These are phyloP conservation scores for Metarhizium humberi DNA, from an alignment of 2,329 filamentous ascomycete genomes.

Conservation along the genomic window DNA sequence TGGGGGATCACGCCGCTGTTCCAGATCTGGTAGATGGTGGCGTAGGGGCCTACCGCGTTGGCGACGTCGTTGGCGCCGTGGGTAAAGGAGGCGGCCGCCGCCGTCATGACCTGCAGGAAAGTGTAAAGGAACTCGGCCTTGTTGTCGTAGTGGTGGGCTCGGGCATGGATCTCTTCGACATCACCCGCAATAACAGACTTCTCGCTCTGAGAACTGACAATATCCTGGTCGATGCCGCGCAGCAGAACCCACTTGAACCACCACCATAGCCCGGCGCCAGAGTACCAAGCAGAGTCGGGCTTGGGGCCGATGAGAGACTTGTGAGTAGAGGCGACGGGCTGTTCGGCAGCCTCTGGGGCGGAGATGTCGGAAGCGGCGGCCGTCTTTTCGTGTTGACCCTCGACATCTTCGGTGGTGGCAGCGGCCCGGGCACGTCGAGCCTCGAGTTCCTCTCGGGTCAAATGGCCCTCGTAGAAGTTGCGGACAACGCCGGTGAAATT, in stretches of 20 bases:
- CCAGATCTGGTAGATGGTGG: slow-evolving; percentile 55
- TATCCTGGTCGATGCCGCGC: slow-evolving; percentile 35
- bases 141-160: slow-evolving; percentile 51
- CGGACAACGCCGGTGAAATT: slow-evolving; percentile 32
- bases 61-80: slow-evolving; percentile 60
- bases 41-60: slow-evolving; percentile 54
- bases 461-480: slow-evolving; percentile 47
- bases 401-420: slow-evolving; percentile 11
- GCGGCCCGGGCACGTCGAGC: slow-evolving; percentile 24
- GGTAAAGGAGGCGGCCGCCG: slow-evolving; percentile 52
- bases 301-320: slow-evolving; percentile 28
- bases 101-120: slow-evolving; percentile 51
- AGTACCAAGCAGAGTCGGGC: slow-evolving; percentile 34
- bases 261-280: slow-evolving; percentile 32
- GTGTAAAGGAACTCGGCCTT: slow-evolving; percentile 51
- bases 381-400: slow-evolving; percentile 19
- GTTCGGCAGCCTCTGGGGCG: slow-evolving; percentile 2
- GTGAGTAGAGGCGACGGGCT: slow-evolving; percentile 22
- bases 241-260: slow-evolving; percentile 35
- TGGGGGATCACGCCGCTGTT: slow-evolving; percentile 32
- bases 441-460: slow-evolving; percentile 43
- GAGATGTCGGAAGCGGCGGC: slow-evolving; percentile 4
- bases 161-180: slow-evolving; percentile 45
- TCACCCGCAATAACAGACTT: slow-evolving; percentile 39
- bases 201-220: slow-evolving; percentile 26